phyloP scores from a whole-genome alignment of 2,329 filamentous ascomycete species.

The Nigrospora osmanthi region DNA sequence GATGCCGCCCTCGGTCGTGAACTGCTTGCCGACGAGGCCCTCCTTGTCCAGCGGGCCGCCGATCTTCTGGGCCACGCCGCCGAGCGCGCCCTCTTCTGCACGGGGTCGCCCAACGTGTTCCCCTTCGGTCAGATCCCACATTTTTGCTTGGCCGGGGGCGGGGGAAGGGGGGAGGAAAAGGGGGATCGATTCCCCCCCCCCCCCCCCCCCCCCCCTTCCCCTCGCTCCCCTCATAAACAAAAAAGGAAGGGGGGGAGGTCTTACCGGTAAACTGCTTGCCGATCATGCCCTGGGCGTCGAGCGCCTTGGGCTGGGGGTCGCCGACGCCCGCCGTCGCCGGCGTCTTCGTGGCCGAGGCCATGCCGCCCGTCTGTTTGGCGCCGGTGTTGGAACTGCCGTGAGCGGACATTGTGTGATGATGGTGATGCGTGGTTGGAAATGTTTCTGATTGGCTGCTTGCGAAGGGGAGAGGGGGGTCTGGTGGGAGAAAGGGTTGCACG shows the following conservation, averaged over 20 bases:
- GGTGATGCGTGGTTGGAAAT: background rate
- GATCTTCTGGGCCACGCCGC: constrained; percentile 39
- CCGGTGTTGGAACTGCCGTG: constrained; percentile 22
- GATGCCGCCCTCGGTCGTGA: constrained; percentile 42
- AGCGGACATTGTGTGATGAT: constrained; percentile 20
- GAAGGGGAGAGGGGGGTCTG: no score
- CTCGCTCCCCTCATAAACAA: no score
- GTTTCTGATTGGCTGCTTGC: background rate
- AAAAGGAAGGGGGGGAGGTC: background rate
- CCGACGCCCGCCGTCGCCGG: constrained; percentile 21
- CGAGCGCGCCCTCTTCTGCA: constrained; percentile 37
- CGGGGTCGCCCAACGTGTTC: background rate
- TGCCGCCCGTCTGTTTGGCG: constrained; percentile 18
- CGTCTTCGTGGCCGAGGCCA: constrained; percentile 16
- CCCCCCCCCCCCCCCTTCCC: no score
- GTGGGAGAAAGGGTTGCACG: no score
- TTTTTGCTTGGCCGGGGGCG: background rate
- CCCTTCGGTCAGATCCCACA: background rate
- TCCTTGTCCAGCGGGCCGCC: constrained; percentile 43
- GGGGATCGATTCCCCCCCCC: no score
- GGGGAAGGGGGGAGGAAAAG: background rate
- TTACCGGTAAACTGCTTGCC: constrained; percentile 48
- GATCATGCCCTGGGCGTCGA: constrained; percentile 42
- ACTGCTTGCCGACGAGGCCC: constrained; percentile 46
- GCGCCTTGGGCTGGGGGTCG: constrained; percentile 26